Percentiles rank a stretch among this genome's conserved stretches.
These are phyloP conservation scores for Ramalina peruviana DNA, from an alignment of 495 filamentous ascomycete genomes.

Conservation along the genomic window DNA sequence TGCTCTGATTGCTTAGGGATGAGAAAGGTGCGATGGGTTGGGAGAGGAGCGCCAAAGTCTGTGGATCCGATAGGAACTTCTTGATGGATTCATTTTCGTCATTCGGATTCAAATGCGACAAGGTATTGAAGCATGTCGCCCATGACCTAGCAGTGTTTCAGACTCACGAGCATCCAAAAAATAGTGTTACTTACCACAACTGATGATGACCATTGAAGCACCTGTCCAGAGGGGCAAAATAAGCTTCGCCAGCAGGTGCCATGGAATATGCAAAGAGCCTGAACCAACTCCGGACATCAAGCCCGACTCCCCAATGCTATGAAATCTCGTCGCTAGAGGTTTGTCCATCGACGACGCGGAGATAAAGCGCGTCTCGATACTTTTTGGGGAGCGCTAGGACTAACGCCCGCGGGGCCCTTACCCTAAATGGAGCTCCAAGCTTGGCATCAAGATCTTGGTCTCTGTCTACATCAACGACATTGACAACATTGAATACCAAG, in stretches of 20 bases:
- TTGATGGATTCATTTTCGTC: constrained; percentile 19
- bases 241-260: constrained; percentile 47
- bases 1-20: constrained; percentile 42
- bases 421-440: no score
- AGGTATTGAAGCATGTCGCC: constrained; percentile 53
- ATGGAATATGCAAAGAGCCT: constrained; percentile 30
- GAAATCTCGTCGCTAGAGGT: no score
- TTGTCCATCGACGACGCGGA: no score
- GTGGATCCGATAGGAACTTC: constrained; percentile 27
- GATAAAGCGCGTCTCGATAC: no score
- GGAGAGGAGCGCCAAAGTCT: constrained; percentile 50
- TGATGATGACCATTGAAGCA: constrained; percentile 43
- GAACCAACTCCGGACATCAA: no score
- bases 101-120: constrained; percentile 38
- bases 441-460: no score
- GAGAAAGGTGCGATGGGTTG: constrained; percentile 50
- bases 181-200: constrained; percentile 35
- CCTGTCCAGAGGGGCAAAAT: constrained; percentile 51
- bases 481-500: no score
- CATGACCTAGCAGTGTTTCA: constrained; percentile 46
- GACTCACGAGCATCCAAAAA: constrained; percentile 11
- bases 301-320: no score
- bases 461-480: no score
- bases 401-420: no score
- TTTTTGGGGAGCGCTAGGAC: no score